Base-by-base conservation (phyloP, 2,329 filamentous ascomycete genomes). In the Ceratocystis huliohia region DNA sequence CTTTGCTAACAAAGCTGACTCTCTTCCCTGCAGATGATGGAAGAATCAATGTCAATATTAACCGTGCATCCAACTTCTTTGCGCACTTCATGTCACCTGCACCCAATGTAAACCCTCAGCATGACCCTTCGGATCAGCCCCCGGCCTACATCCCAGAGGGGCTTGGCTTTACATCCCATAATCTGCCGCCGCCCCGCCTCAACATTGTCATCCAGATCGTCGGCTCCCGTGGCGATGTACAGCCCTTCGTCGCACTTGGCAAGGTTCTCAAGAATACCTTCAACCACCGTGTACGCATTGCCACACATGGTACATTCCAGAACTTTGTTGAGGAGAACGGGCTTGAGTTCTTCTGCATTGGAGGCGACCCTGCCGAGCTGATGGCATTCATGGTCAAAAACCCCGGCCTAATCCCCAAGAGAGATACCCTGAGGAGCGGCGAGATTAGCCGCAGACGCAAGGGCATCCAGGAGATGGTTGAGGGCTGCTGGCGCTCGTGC, bases 351-450 rank as follows among this genome's bases (percentile, higher is more conserved):
- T 91, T 88, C 74, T 82, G 77, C 69, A 88, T 91, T 64, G 87
- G 88, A n/a, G 88, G 88, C 2, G 87, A 91, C 72, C 88, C 88
- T 1, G 82, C 85, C 1, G 83, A 88, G 71, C 78, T 91, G 56
- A 91, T 91, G 88, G 89, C 90, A 2, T 95, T 93, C 72, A 95
- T 95, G 90, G 90, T 94, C 59, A 92, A 92, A 75, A 88, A 94
- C 70, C 89, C 91, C 0, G 89, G 90, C 0, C 78, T 96, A 41
- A 90, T 95, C 86, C 91, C 91, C 1, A 88, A 88, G 0, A 84
- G 93, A 67, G 87, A 92, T 62, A 86, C 88, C 0, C 75, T 95
- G 62, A 86, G 85, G 68, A 88, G 82, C 69, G 90, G 90, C 6
- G 90, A 94, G 72, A 84, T 96, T 63, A 86, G 83, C 53, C 88